Conservation (phyloP, 345 rosid genomes). For the Hibiscus mutabilis region DNA sequence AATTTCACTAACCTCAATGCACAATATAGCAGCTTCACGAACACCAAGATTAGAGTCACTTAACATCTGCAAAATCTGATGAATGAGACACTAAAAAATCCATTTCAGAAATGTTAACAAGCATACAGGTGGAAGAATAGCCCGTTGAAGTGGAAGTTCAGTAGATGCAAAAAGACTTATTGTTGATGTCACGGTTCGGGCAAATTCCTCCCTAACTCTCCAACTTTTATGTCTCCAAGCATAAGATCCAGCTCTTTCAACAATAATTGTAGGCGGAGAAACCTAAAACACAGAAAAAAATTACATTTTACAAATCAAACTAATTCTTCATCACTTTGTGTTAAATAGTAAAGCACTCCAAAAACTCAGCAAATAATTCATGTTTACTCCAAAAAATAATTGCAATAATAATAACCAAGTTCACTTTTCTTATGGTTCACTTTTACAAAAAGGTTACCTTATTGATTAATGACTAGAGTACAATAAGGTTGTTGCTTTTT, state of each 20-base stretch:
- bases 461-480: background rate
- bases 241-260: constrained; percentile 93
- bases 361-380: background rate
- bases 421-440: background rate
- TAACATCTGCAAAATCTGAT: constrained; percentile 88
- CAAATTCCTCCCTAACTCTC: constrained; percentile 96
- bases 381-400: background rate
- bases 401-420: background rate
- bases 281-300: constrained; percentile 40
- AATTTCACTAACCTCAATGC: constrained; percentile 67
- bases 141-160: constrained; percentile 95
- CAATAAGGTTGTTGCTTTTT: background rate
- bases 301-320: background rate
- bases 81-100: constrained; percentile 5
- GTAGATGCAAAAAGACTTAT: constrained; percentile 86
- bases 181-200: constrained; percentile 86
- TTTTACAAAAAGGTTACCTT: background rate
- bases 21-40: constrained; percentile 85
- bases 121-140: constrained; percentile 85
- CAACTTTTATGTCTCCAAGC: constrained; percentile 96
- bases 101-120: constrained; percentile 3
- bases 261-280: constrained; percentile 94
- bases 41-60: constrained; percentile 82
- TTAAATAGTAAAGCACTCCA: background rate
- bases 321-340: background rate